These are phyloP conservation scores for Actinidia chinensis DNA, from an alignment of 179 eudicot species.

Conservation along the genomic window DNA sequence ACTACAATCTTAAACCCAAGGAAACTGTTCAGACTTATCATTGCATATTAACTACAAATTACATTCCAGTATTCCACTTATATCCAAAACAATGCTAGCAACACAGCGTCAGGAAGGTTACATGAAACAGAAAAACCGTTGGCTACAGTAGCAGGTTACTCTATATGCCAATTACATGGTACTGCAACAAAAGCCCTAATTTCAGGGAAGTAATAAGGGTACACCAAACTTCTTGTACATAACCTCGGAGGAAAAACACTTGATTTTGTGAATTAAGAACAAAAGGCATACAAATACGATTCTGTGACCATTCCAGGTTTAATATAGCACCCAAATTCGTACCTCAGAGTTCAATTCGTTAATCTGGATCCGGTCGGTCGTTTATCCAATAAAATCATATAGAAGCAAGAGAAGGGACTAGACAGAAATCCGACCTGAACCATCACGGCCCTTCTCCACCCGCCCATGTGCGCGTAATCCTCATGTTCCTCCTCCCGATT, in stretches of 20 bases:
- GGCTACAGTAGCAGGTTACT: neutral
- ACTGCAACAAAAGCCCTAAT: no score
- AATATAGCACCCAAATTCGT: neutral
- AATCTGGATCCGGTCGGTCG: slow-evolving; percentile 24
- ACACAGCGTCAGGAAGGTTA: neutral
- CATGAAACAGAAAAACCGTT: neutral
- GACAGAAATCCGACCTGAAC: slow-evolving; percentile 57
- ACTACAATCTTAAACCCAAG: neutral
- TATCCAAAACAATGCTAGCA: neutral
- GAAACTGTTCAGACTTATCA: neutral
- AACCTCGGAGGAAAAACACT: neutral
- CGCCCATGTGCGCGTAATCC: slow-evolving; percentile 64
- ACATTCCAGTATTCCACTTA: neutral
- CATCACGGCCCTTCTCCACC: slow-evolving; percentile 68
- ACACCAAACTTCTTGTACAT: neutral
- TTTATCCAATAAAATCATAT: slow-evolving; percentile 77
- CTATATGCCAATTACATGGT: neutral
- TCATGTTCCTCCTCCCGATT: slow-evolving; percentile 59
- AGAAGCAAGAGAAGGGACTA: slow-evolving; percentile 61
- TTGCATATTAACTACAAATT: neutral
- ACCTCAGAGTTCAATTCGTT: slow-evolving; percentile 37
- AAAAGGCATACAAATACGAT: neutral
- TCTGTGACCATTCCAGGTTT: neutral
- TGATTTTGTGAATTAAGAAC: no score
- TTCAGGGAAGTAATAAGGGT: neutral